These are phyloP conservation scores for Suillus luteus DNA, from an alignment of 768 basidiomycete species.

Conservation along the genomic window DNA sequence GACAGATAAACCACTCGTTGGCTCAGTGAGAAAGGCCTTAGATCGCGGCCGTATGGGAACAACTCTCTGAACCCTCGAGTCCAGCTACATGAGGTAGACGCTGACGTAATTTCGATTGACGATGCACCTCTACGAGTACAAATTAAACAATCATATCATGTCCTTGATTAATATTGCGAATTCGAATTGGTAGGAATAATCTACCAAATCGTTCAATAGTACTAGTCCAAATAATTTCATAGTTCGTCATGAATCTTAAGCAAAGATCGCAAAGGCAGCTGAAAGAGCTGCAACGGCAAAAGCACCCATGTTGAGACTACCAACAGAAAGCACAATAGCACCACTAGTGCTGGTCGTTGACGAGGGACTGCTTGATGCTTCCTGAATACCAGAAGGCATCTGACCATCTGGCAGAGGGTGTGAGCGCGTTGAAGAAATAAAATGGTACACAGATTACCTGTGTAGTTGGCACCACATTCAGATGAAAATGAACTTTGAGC, in stretches of 20 bases:
- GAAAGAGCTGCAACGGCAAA: slow-evolving; percentile 35
- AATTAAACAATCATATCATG: not conserved
- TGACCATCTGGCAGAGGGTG: slow-evolving; percentile 29
- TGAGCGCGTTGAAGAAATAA: slow-evolving; percentile 6
- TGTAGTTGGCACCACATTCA: slow-evolving; percentile 54
- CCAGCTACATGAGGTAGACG: not conserved
- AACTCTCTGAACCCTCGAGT: not conserved
- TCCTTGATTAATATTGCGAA: not conserved
- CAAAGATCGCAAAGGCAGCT: slow-evolving; percentile 37
- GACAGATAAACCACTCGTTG: not conserved
- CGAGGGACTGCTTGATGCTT: slow-evolving; percentile 26
- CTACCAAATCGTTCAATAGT: not conserved
- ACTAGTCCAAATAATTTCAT: not conserved
- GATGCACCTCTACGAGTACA: not conserved
- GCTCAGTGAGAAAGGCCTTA: not conserved
- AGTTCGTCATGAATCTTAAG: slow-evolving; percentile 21
- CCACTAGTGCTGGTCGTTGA: slow-evolving; percentile 22
- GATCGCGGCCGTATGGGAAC: slow-evolving; percentile 6
- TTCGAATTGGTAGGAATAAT: not conserved
- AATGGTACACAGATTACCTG: slow-evolving; percentile 38
- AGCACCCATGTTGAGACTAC: slow-evolving; percentile 27
- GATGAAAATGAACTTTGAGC: slow-evolving; percentile 31
- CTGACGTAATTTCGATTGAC: slow-evolving; percentile 3
- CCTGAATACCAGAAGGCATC: slow-evolving; percentile 29
- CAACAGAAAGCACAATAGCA: slow-evolving; percentile 24